A percentile compares a stretch with the other conserved stretches of the same genome.
These are phyloP conservation scores for Taiozyma sp. DNA, from an alignment of 1,139 yeast species.

Conservation along the genomic window DNA sequence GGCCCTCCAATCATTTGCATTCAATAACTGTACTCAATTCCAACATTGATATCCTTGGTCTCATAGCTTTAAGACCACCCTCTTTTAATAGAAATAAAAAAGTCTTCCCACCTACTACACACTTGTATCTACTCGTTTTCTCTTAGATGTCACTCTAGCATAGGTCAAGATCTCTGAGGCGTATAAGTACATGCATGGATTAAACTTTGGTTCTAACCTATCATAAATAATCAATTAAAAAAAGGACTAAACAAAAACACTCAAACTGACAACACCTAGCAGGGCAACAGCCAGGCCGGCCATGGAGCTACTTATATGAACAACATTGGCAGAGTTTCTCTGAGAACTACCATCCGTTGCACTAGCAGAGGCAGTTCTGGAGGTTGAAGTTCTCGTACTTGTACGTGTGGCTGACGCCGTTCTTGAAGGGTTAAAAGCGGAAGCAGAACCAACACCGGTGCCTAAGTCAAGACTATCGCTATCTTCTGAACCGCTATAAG, in stretches of 20 bases:
- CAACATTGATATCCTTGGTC: background rate
- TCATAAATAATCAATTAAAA: background rate
- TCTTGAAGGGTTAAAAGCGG: background rate
- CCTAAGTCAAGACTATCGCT: background rate
- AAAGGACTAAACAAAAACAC: background rate
- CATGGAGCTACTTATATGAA: background rate
- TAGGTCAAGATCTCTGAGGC: no score
- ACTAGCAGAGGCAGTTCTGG: background rate
- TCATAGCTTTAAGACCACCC: background rate
- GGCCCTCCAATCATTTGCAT: background rate
- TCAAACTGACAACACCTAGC: background rate
- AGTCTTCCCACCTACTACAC: no score
- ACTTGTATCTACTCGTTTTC: no score
- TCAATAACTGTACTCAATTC: background rate
- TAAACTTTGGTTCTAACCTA: background rate
- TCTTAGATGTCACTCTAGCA: no score
- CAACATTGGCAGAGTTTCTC: background rate
- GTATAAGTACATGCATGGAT: no score
- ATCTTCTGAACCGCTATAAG: slow-evolving; percentile 11
- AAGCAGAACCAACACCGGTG: background rate
- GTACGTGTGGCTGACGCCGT: background rate
- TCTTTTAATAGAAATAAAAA: no score
- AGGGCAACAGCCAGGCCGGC: background rate
- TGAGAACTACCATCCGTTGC: background rate
- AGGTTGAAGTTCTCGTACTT: background rate